phyloP scores from a whole-genome alignment of 306 rosid species.

The Rosa persica region DNA sequence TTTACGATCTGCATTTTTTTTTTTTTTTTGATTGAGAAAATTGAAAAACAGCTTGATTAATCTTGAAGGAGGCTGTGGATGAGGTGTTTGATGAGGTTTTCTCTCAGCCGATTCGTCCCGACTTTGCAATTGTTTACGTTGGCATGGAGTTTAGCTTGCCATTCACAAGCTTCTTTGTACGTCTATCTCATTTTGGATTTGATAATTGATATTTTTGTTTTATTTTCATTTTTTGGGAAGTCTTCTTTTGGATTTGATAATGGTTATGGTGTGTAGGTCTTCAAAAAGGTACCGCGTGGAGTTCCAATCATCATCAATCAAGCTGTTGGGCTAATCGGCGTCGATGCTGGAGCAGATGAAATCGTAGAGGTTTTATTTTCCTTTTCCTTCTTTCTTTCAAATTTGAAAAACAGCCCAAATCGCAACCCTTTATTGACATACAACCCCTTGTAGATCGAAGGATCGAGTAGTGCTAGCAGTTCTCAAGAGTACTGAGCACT shows the following conservation, averaged over 20 bases:
- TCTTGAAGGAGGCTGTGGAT: slow-evolving; percentile 45
- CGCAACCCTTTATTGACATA: too few species aligned
- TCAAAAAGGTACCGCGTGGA: slow-evolving; percentile 29
- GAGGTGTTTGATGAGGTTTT: slow-evolving; percentile 52
- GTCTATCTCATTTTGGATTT: background rate
- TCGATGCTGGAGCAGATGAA: slow-evolving; percentile 44
- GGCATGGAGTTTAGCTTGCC: slow-evolving; percentile 25
- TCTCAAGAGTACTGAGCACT: too few species aligned
- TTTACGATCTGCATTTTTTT: background rate
- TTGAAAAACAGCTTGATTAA: background rate
- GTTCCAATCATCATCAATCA: slow-evolving; percentile 43
- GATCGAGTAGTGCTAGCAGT: background rate
- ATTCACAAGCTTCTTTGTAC: background rate
- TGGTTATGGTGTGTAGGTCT: slow-evolving; percentile 29
- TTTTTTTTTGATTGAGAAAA: background rate
- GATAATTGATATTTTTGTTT: background rate
- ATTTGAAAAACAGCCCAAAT: background rate
- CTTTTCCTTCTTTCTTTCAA: background rate
- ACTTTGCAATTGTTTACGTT: slow-evolving; percentile 44
- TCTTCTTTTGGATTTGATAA: background rate
- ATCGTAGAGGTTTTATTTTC: slow-evolving; percentile 49
- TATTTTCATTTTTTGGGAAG: background rate
- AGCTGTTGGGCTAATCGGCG: slow-evolving; percentile 50
- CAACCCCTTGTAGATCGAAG: background rate
- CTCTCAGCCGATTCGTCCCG: slow-evolving; percentile 55